A percentile compares a stretch with the other conserved stretches of the same genome.
Conservation (phyloP, 345 rosid species). For the Salix brachista region DNA sequence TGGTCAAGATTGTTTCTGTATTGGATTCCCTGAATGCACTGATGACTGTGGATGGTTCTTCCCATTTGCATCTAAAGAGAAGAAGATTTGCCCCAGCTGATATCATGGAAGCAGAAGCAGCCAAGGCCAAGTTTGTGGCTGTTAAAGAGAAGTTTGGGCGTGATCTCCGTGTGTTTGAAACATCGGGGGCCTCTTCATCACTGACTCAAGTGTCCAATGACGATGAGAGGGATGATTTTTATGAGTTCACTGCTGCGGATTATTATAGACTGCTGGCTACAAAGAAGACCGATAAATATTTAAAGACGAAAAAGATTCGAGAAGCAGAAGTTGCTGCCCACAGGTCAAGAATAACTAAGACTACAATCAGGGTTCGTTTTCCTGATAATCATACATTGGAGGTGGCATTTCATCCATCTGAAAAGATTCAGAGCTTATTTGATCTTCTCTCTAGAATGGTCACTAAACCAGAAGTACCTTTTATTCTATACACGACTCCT, state of each 20-base stretch:
- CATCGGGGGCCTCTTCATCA: conserved; percentile 35
- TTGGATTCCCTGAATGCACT: conserved; percentile 13
- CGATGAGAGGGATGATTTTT: conserved; percentile 79
- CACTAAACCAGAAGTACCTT: conserved; percentile 60
- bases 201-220: conserved; percentile 35
- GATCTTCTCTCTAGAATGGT: conserved; percentile 64
- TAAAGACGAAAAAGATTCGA: conserved; percentile 76
- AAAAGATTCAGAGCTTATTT: conserved; percentile 64
- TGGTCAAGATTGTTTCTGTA: background rate
- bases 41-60: conserved; percentile 56
- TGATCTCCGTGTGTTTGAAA: conserved; percentile 75
- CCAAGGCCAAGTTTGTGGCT: conserved; percentile 61
- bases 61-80: conserved; percentile 53
- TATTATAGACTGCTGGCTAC: conserved; percentile 50
- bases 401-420: conserved; percentile 77
- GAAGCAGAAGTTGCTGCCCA: conserved; percentile 90
- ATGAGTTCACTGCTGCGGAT: conserved; percentile 80
- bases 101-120: conserved; percentile 72
- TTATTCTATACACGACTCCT: conserved; percentile 79
- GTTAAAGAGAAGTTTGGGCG: conserved; percentile 67
- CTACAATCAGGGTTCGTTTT: conserved; percentile 73
- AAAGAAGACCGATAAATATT: conserved; percentile 66
- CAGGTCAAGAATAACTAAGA: conserved; percentile 64
- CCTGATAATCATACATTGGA: conserved; percentile 81
- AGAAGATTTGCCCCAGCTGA: conserved; percentile 51